phyloP scores from a whole-genome alignment of 495 filamentous ascomycete species.

The Xylaria castorea region DNA sequence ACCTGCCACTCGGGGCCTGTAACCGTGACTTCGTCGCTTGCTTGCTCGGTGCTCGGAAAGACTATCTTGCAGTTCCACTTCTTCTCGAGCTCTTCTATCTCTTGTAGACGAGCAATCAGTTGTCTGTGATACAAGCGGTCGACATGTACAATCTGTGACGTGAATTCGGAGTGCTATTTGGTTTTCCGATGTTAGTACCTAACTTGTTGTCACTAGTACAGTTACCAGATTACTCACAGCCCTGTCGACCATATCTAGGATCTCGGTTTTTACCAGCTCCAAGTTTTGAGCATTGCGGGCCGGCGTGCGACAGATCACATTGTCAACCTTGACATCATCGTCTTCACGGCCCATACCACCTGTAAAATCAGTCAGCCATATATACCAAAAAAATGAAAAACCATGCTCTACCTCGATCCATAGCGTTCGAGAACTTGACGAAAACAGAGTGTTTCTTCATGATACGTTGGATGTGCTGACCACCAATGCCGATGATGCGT shows the following conservation, averaged over 20 bases:
- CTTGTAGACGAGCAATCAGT: constrained; percentile 80
- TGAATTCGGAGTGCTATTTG: constrained; percentile 87
- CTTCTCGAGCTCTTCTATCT: constrained; percentile 95
- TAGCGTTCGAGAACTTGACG: constrained; percentile 99
- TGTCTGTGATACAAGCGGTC: constrained; percentile 95
- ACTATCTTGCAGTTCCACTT: constrained; percentile 99
- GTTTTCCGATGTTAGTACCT: constrained; percentile 21
- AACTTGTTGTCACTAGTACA: constrained; percentile 17
- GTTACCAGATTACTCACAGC: constrained; percentile 62
- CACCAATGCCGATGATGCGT: constrained; percentile 97
- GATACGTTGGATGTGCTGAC: constrained; percentile 98
- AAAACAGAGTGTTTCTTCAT: constrained; percentile 99
- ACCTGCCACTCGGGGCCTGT: constrained; percentile 98
- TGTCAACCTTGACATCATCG: constrained; percentile 97
- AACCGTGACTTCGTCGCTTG: constrained; percentile 93
- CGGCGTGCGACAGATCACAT: constrained; percentile 97
- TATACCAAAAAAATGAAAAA: background rate
- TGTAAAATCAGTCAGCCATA: constrained; percentile 16
- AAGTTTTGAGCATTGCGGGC: constrained; percentile 96
- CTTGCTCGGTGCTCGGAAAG: constrained; percentile 96
- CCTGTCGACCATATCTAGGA: constrained; percentile 99
- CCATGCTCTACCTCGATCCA: constrained; percentile 73
- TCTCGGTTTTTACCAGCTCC: constrained; percentile 97
- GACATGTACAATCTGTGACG: constrained; percentile 88
- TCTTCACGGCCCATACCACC: constrained; percentile 93